Evolutionary conservation across 2,329 filamentous ascomycete genomes (phyloP), one percentile per base, ranked within the genome.

Genomic region (Helminthosporium solani): DNA sequence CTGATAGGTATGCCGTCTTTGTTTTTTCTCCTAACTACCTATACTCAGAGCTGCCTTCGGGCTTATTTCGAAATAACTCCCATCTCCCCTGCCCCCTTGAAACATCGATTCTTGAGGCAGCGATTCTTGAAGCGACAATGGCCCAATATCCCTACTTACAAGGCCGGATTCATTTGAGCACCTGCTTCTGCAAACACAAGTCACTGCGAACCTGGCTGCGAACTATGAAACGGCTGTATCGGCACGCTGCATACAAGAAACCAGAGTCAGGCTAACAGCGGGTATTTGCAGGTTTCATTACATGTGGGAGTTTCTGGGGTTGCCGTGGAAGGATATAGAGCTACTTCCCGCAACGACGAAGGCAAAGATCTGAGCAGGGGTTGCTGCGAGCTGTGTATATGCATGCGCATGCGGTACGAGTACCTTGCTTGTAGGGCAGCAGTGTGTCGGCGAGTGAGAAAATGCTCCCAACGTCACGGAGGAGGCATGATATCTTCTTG

Each of bases 261-360:
- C 3, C 12, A 5, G 28, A 12, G 33, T 30, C 16, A 18, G 16
- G 52, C 55, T 65, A 50, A 56, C 47, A 36, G 38, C 33, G 21
- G 14, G 14, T 31, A 12, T 14, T 31, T 31, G 15, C 36, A 83
- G 85, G 46, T 88, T 84, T 66, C 79, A 84, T 54, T 86, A 81
- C 57, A 78, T 91, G 56, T 90, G 85, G 70, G 73, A 79, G 47
- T 86, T 81, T 61, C 65, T 90, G 35, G 83, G 75, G 0, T 56
- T 90, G 37, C 80, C 80, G 3, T 83, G 77, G 63, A 75, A 74
- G 49, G 79, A 83, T 46, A 58, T 86, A 18, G 71, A 73, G 49
- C 59, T 83, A 44, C 60, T 80, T 41, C 50, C 54, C 12, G 43
- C 14, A 12, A 36, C 44, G 21, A 43, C 37, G 33, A 63, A 61